Percentiles rank a stretch among this genome's conserved stretches.
phyloP scores from a whole-genome alignment of 2,329 filamentous ascomycete genomes.

The Trichophyton verrucosum region DNA sequence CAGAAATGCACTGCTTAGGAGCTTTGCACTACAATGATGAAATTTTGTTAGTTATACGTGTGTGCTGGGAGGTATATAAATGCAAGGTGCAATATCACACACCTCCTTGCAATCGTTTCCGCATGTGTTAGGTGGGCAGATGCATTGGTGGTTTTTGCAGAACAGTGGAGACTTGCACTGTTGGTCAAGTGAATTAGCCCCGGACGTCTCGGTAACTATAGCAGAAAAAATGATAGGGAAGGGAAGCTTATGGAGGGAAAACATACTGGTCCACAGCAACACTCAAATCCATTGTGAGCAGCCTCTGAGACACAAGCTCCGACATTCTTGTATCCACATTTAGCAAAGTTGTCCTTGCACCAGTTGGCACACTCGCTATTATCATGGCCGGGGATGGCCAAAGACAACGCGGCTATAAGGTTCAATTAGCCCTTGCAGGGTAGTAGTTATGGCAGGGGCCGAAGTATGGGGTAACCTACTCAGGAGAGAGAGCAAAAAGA shows the following conservation, averaged over 20 bases:
- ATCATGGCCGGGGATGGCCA: not conserved
- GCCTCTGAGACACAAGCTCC: not conserved
- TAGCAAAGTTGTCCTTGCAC: conserved; percentile 3
- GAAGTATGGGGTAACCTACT: not conserved
- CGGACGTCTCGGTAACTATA: not conserved
- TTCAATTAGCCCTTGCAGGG: not conserved
- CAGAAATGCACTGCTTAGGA: not conserved
- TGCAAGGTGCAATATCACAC: not conserved
- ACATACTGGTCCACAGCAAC: not conserved
- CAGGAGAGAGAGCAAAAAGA: not conserved
- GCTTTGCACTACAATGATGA: not conserved
- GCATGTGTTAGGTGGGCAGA: not conserved
- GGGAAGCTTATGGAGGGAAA: not conserved
- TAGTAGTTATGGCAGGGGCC: not conserved
- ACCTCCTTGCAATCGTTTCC: not conserved
- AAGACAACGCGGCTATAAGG: not conserved
- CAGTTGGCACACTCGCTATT: not conserved
- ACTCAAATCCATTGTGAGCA: not conserved
- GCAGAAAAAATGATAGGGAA: not conserved
- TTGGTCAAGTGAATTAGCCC: not conserved
- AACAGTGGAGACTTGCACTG: not conserved
- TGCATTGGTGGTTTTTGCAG: not conserved
- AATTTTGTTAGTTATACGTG: not conserved
- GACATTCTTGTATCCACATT: not conserved
- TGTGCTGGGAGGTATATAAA: not conserved